Evolutionary conservation across 2,329 filamentous ascomycete genomes (phyloP), one percentile per base, ranked within the genome.

Genomic region (Colletotrichum sublineola): DNA sequence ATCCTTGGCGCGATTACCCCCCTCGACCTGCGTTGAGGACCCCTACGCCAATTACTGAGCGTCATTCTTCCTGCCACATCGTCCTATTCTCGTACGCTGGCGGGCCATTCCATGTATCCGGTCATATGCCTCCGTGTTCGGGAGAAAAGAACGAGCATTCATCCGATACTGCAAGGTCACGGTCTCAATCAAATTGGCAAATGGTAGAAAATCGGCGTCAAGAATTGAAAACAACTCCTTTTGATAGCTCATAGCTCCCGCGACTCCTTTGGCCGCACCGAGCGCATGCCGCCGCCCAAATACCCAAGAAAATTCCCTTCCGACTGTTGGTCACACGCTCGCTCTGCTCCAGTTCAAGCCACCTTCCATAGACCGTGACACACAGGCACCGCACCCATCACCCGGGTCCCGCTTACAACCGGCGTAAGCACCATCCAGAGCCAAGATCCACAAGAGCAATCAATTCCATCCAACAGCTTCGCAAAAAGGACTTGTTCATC

Each of bases 361-460:
- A 72, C 46, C 38, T 40, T 58, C 18, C 40, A 57, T 55, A 57
- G 52, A 56, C 38, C 38, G 20, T 46, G 40, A 40, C 50, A 60
- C 48, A 58, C 53, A 71, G 38, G 20, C 46, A 48, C 66, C 31
- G 14, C 55, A 31, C 55, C 60, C 33, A 20, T 65, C 15, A 46
- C 63, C 29, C 46, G 53, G 33, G 55, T 44, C 61, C 55, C 42
- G 42, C 71, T 71, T 71, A 73, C 67, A 71, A 63, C 67, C 56
- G 58, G 67, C 62, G 67, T 63, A 67, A 73, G 71, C 71, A 36
- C 67, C 48, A 50, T 31, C 62, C 56, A 18, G 40, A 52, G 42
- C 62, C 48, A 46, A 46, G n/a, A 57, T 44, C 60, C 31, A 9
- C 31, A 20, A 53, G 44, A 57, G 29, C 40, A 55, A 60, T 42